Evolutionary conservation across 768 basidiomycete species (phyloP), one percentile per base, ranked within the genome.

Genomic region (Phanerochaete sordida): DNA sequence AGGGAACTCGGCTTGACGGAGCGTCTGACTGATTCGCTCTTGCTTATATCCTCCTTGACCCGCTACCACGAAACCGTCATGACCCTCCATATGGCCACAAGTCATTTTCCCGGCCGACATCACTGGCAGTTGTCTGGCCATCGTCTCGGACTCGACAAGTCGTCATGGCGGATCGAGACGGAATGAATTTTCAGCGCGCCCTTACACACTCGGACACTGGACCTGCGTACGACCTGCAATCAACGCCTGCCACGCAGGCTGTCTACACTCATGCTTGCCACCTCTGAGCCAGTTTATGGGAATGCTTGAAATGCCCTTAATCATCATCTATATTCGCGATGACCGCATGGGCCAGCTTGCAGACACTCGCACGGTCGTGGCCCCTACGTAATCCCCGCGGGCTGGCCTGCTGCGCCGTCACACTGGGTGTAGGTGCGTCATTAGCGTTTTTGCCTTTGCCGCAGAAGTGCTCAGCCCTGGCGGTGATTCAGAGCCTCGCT

Each of bases 21-120:
- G 56, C 43, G 39, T 46, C 43, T 28, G 23, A 44, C 21, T 57
- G 44, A 7, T n/a, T n/a, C n/a, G n/a, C 13, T n/a, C 57, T 58
- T 50, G 57, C 56, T 57, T 58, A 49, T 49, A 49, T 49, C 57
- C 57, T 49, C 57, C 46, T n/a, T 24, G 23, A 47, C 26, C 57
- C 37, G 26, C 26, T 39, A 16, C 23, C 28, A 49, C 47, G 30
- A 31, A 58, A 19, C 33, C 57, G 30, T 49, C 44, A n/a, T 16
- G 23, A 33, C 45, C 12, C 43, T 28, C 45, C 44, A 57, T 16
- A 46, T 47, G 35, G 54, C 48, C 5, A 43, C 11, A n/a, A 5
- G 24, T 23, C 23, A 49, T 21, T 3, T 27, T 49, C 23, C 23
- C 30, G 11, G 11, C 24, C 30, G 48, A 49, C 48, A 8, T 13